These are phyloP conservation scores for Penicillium antarcticum DNA, from an alignment of 495 filamentous ascomycete genomes.

Conservation along the genomic window DNA sequence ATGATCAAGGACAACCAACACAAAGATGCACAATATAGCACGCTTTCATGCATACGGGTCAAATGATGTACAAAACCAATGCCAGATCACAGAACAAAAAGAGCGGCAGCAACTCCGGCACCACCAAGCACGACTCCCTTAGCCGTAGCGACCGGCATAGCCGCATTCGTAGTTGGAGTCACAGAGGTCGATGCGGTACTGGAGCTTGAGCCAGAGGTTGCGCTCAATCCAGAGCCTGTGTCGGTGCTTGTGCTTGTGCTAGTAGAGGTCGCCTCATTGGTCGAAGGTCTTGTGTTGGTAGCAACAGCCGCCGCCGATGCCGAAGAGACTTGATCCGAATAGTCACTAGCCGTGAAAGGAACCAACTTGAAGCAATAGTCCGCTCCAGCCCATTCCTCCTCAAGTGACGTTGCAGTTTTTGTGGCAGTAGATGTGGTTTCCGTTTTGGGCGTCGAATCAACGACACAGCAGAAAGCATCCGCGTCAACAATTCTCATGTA, in stretches of 20 bases:
- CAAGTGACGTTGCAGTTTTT: neutral
- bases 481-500: slow-evolving; percentile 3
- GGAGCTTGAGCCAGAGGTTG: slow-evolving; percentile 4
- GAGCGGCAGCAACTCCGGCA: slow-evolving; percentile 5
- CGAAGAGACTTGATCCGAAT: slow-evolving; percentile 16
- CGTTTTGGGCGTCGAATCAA: neutral
- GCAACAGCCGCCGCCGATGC: slow-evolving; percentile 8
- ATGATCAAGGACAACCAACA: too few relatives aligned
- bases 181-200: neutral
- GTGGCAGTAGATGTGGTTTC: slow-evolving; percentile 1
- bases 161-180: slow-evolving; percentile 13
- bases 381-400: slow-evolving; percentile 1
- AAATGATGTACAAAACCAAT: too few relatives aligned
- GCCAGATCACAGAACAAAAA: slow-evolving; percentile 14
- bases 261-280: neutral
- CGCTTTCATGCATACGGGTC: too few relatives aligned
- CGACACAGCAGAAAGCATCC: slow-evolving; percentile 14
- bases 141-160: slow-evolving; percentile 8
- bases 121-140: slow-evolving; percentile 9
- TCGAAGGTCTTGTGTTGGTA: slow-evolving; percentile 1
- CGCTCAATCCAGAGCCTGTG: too few relatives aligned
- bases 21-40: too few relatives aligned
- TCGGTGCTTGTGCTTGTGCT: neutral
- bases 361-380: slow-evolving; percentile 7
- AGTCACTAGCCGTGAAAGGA: slow-evolving; percentile 17